Base-by-base conservation (phyloP, 805 yeast species). In the Barnettozyma vustinii region DNA sequence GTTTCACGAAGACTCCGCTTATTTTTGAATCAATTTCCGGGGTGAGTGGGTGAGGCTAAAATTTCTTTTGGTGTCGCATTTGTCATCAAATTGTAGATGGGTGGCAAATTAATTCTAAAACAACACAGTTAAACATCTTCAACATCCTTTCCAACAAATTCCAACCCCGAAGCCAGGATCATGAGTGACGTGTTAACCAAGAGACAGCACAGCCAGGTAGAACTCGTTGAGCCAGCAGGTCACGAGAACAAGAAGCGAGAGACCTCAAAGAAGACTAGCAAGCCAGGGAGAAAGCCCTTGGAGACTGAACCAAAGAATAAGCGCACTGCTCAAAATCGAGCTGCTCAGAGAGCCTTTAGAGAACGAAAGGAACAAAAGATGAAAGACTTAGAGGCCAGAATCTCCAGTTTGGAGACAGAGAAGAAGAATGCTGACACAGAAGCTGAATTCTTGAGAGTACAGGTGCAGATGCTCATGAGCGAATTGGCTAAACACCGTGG, bases 311-410 rank as follows among this genome's bases (percentile, higher is more conserved):
- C 95, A 9, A 89, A 85, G 63, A 82, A 81, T 60, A 92, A 88
- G 73, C 75, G 99, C 58, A 89, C 96, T 15, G 97, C 97, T 2
- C 98, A 94, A 69, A 92, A 94, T 66, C 77, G 98, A 59, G 97
- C 97, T 3, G 98, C 98, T n/a, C 99, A 94, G 68, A 75, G 98
- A 48, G 98, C 98, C 7, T 92, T 89, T 68, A 75, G 98, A 49
- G 98, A 94, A 68, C 79, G 98, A 52, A 92, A 92, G 65, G 98
- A 92, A 66, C 76, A 75, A 45, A 88, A 87, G 61, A 78, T 94
- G 82, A 79, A 81, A 61, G 96, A 89, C 55, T 73, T 92, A 52
- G 97, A 91, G 63, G 82, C 81, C 42, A 83, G 87, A 57, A 96
- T 92, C 13, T 67, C 74, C 45, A 65, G 70, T 55, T 74, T 92